A percentile compares a stretch with the other conserved stretches of the same genome.
Evolutionary conservation across 2,329 filamentous ascomycete species (phyloP).

Genomic region (Ascomycota sp.): DNA sequence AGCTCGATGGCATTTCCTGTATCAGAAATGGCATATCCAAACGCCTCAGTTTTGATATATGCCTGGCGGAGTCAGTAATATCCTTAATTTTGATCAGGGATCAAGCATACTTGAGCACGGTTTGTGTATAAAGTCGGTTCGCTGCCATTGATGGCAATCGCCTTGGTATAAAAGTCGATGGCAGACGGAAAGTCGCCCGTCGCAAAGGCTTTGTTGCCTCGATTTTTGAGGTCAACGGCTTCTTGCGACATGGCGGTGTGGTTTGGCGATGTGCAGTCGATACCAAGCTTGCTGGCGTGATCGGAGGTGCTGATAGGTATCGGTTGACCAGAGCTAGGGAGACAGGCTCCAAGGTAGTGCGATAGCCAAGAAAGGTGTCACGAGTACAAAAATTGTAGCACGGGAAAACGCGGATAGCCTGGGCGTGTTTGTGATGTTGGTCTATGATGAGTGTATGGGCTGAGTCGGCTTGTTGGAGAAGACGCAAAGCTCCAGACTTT

Average conservation of each 20-base stretch:
- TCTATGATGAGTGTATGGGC: background rate
- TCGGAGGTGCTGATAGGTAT: background rate
- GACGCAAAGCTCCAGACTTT: slow-evolving; percentile 1
- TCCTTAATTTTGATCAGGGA: slow-evolving; percentile 16
- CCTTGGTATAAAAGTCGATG: slow-evolving; percentile 64
- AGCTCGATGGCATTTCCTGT: slow-evolving; percentile 79
- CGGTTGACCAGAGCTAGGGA: background rate
- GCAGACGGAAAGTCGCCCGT: slow-evolving; percentile 69
- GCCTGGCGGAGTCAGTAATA: slow-evolving; percentile 36
- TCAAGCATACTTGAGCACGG: slow-evolving; percentile 55
- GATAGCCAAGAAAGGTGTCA: too few relatives aligned
- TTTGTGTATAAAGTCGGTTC: slow-evolving; percentile 88
- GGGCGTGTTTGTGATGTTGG: background rate
- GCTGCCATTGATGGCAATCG: slow-evolving; percentile 61
- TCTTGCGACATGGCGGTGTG: slow-evolving; percentile 27
- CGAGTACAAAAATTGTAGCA: background rate
- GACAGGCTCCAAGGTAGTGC: background rate
- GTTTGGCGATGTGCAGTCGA: background rate
- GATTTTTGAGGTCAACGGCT: slow-evolving; percentile 68
- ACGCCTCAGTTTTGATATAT: slow-evolving; percentile 86
- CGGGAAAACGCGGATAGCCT: background rate
- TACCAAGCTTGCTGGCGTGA: too few relatives aligned
- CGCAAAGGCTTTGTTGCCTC: slow-evolving; percentile 84
- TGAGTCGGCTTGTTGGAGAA: background rate
- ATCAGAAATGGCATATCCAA: slow-evolving; percentile 78